A percentile compares a stretch with the other conserved stretches of the same genome.
These are phyloP conservation scores for Fonsecaea pugnacius DNA, from an alignment of 2,329 filamentous ascomycete genomes.

Conservation along the genomic window DNA sequence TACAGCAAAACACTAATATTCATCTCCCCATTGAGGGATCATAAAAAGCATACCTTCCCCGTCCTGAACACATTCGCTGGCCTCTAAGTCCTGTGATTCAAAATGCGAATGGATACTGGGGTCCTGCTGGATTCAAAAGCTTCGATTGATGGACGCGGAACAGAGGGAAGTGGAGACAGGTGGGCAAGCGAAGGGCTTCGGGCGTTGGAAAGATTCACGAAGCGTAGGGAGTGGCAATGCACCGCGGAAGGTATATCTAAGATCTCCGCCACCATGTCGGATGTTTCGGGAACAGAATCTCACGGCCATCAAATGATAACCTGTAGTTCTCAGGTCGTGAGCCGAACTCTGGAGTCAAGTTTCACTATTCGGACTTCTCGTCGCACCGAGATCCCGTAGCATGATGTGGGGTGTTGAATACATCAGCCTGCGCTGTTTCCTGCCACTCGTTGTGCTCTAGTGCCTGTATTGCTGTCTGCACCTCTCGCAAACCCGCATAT, in stretches of 20 bases:
- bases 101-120: background rate
- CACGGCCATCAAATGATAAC: too few relatives aligned
- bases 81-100: slow-evolving; percentile 3
- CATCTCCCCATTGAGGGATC: slow-evolving; percentile 12
- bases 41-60: slow-evolving; percentile 17
- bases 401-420: background rate
- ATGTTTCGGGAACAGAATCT: background rate
- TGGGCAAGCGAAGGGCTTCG: background rate
- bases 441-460: background rate
- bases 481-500: slow-evolving; percentile 9
- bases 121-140: background rate
- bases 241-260: background rate
- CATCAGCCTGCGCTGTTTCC: background rate
- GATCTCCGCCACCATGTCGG: background rate
- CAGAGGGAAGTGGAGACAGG: background rate
- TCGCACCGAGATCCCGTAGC: background rate
- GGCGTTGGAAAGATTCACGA: background rate
- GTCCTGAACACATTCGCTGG: slow-evolving; percentile 19
- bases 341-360: background rate
- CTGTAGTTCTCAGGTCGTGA: background rate
- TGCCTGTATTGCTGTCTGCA: background rate
- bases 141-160: background rate
- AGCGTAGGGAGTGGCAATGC: background rate
- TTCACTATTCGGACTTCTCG: background rate
- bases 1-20: slow-evolving; percentile 6